Conservation (phyloP, 495 filamentous ascomycete species). For the Daldinia concentrica region DNA sequence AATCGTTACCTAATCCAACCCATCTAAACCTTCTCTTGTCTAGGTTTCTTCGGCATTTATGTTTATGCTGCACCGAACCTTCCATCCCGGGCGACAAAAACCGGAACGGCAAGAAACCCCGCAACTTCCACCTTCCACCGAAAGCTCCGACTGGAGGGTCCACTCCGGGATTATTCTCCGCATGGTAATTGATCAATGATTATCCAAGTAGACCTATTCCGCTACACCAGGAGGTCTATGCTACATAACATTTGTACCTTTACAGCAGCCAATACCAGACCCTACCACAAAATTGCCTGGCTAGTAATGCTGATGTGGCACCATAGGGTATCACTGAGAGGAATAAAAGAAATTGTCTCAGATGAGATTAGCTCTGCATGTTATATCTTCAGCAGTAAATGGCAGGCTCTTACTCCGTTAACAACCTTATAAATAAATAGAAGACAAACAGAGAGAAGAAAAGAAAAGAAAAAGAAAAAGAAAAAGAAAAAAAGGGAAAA, state of each 20-base stretch:
- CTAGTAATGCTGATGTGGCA: neutral
- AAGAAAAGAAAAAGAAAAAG: neutral
- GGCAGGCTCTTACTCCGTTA: neutral
- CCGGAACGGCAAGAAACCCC: neutral
- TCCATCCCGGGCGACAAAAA: neutral
- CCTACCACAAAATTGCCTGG: neutral
- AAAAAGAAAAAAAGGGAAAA: neutral
- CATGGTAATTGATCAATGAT: neutral
- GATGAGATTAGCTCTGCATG: neutral
- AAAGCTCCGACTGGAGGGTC: neutral
- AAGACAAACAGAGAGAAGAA: too few relatives aligned
- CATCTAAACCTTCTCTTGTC: too few relatives aligned
- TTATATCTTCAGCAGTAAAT: neutral
- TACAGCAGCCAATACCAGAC: neutral
- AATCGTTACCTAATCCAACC: too few relatives aligned
- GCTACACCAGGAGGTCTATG: neutral
- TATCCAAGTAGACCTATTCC: neutral
- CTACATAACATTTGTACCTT: neutral
- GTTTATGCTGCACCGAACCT: neutral
- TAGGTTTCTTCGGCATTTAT: too few relatives aligned
- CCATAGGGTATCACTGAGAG: neutral
- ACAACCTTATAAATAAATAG: neutral
- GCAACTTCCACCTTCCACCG: neutral
- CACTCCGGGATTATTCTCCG: neutral
- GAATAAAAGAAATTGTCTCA: neutral